Base-by-base conservation (phyloP, 192 early-diverging fungal genomes). In the Dispira simplex region DNA sequence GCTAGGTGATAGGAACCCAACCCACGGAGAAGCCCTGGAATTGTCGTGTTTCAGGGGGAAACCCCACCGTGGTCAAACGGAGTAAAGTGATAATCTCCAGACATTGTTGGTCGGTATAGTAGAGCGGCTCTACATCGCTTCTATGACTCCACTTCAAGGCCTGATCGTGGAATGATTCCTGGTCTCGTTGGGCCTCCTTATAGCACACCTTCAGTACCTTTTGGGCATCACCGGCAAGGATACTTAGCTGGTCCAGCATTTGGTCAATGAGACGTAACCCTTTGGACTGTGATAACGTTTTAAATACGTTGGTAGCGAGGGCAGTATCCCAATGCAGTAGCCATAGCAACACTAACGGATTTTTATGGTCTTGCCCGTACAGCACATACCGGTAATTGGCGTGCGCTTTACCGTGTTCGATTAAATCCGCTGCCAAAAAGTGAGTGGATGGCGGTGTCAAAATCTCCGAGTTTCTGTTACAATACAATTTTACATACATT, bases 351-450 rank as follows among this genome's bases (percentile, higher is more conserved):
- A 43, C 59, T 39, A 45, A 20, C 12, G 59, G 59, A 10, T 62
- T 11, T n/a, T 25, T n/a, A 12, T n/a, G 44, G 59, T 39, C 43
- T n/a, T 44, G 43, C 5, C 18, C 18, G 28, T 23, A 44, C 26
- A 62, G 14, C 4, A 25, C 16, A 45, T 46, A 62, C 5, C 59
- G 59, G 59, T 62, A 62, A 45, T 62, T 62, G 18, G 59, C 59
- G 18, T 62, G 59, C 8, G 59, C 59, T 18, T 44, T 39, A 45
- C 59, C 28, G 20, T 21, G 23, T 25, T 62, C 59, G 23, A 62
- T 39, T 45, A 62, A 44, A 20, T 62, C 59, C 11, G 59, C 59
- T n/a, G 46, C 43, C 16, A 45, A 4, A 44, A 46, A 44, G 44
- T 25, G 16, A 45, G 59, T 23, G 10, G 25, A 44, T 62, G 59